A percentile compares a stretch with the other conserved stretches of the same genome.
These are phyloP conservation scores for Cladosporium sp. DNA, from an alignment of 2,329 filamentous ascomycete species.

Conservation along the genomic window DNA sequence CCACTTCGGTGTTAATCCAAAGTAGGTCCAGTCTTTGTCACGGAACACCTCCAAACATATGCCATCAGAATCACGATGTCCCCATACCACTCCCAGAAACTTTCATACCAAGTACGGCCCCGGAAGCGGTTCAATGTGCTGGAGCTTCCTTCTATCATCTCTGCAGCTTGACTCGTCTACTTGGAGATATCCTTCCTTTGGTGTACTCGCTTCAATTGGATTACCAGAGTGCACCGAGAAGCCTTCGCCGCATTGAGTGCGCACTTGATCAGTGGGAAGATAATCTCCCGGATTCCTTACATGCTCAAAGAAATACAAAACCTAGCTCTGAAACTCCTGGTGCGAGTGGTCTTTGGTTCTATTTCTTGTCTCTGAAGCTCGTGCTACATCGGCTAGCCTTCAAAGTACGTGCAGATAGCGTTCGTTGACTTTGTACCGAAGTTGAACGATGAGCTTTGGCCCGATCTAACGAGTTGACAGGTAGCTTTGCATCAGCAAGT, in stretches of 20 bases:
- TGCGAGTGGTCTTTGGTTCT: constrained; percentile 37
- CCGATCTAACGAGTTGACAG: background rate
- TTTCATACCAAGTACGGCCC: constrained; percentile 29
- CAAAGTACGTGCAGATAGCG: background rate
- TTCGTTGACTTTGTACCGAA: no score
- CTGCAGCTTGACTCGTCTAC: no score
- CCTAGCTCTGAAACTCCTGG: constrained; percentile 16
- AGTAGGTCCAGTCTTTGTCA: constrained; percentile 52
- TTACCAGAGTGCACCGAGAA: constrained; percentile 26
- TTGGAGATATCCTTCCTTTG: constrained; percentile 37
- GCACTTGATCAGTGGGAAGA: constrained; percentile 33
- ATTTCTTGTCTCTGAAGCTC: constrained; percentile 33
- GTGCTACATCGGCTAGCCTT: constrained; percentile 35
- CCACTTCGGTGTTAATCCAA: background rate
- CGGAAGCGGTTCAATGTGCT: constrained; percentile 41
- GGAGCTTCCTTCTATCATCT: no score
- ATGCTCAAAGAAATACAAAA: background rate
- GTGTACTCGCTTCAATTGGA: constrained; percentile 36
- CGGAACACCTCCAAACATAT: constrained; percentile 52
- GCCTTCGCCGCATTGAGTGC: constrained; percentile 31
- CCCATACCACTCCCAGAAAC: constrained; percentile 47
- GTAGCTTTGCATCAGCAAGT: background rate
- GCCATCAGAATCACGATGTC: constrained; percentile 53
- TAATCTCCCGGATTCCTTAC: constrained; percentile 33
- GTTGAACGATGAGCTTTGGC: no score